A percentile compares a stretch with the other conserved stretches of the same genome.
phyloP scores from a whole-genome alignment of 768 basidiomycete genomes.

The Boletus pseudopeckii region DNA sequence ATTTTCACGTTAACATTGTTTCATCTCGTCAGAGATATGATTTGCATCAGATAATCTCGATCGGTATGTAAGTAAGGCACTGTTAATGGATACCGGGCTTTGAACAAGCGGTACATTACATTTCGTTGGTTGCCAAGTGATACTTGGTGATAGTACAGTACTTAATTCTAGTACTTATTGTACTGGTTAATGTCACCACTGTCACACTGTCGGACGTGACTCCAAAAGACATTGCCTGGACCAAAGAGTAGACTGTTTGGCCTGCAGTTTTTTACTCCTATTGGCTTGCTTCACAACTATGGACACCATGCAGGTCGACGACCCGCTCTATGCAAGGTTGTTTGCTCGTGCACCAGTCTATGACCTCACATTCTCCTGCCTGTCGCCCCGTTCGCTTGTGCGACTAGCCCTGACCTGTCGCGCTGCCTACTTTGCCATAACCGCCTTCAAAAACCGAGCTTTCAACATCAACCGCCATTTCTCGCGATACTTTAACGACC shows the following conservation, averaged over 20 bases:
- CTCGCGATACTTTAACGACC: constrained; percentile 35
- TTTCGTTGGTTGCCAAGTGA: too few species aligned
- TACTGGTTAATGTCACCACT: too few species aligned
- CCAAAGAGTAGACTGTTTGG: too few species aligned
- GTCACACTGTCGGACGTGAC: too few species aligned
- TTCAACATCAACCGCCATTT: constrained; percentile 38
- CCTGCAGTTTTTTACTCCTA: too few species aligned
- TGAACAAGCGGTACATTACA: too few species aligned
- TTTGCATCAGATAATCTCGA: background rate
- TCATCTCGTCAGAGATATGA: background rate
- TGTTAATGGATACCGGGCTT: too few species aligned
- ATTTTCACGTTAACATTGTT: background rate
- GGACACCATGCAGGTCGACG: background rate
- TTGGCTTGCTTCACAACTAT: background rate
- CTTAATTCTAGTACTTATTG: too few species aligned
- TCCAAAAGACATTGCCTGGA: too few species aligned
- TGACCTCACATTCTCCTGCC: constrained; percentile 14
- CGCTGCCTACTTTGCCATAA: constrained; percentile 9
- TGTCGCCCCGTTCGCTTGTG: constrained; percentile 28
- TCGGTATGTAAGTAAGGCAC: too few species aligned
- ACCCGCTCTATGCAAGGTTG: background rate
- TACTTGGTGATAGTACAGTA: too few species aligned
- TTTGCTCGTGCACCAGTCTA: constrained; percentile 22
- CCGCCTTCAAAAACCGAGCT: constrained; percentile 23
- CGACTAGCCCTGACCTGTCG: constrained; percentile 23